Evolutionary conservation across 371 early-diverging fungal species (phyloP).

Genomic region (Mortierella sp.): DNA sequence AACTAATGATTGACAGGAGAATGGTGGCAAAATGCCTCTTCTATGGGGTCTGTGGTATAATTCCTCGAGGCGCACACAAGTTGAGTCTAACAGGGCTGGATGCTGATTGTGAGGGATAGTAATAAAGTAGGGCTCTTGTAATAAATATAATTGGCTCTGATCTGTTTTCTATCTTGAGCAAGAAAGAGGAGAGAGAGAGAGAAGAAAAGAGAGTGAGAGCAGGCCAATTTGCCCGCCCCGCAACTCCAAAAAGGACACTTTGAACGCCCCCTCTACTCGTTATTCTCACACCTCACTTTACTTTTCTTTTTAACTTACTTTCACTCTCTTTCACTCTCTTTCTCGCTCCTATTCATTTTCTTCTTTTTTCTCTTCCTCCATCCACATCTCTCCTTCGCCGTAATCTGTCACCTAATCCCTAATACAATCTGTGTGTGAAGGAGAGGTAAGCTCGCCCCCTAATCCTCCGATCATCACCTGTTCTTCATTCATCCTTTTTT

Average conservation of each 20-base stretch:
- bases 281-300: background rate
- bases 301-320: background rate
- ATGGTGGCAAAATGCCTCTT: no score
- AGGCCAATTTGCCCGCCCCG: conserved; percentile 4
- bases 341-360: background rate
- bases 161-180: background rate
- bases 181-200: background rate
- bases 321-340: background rate
- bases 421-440: no score
- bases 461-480: no score
- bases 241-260: conserved; percentile 18
- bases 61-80: no score
- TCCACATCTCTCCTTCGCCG: background rate
- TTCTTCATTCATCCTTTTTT: no score
- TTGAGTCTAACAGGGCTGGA: no score
- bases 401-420: no score
- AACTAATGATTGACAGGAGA: no score
- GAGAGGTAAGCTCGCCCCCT: no score
- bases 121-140: background rate
- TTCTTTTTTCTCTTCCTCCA: background rate
- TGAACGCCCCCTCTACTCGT: background rate
- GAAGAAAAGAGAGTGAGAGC: background rate
- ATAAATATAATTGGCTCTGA: background rate
- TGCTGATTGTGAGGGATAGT: no score
- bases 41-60: no score